phyloP scores from a whole-genome alignment of 495 filamentous ascomycete genomes.

The Hypoxylon lienhwacheense region DNA sequence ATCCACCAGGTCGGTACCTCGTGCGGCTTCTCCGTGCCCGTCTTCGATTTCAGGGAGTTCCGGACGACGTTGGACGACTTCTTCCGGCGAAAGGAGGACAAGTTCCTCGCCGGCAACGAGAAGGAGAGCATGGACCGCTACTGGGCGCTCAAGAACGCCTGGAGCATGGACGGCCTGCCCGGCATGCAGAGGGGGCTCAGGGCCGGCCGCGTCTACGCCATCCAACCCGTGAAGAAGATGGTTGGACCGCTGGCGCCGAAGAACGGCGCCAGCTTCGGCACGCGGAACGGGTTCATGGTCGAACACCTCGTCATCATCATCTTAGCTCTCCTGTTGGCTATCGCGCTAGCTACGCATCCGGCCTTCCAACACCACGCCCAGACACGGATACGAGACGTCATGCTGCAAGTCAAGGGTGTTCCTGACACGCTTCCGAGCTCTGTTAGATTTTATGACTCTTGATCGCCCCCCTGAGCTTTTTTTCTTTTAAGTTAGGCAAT shows the following conservation, averaged over 20 bases:
- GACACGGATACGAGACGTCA: constrained; percentile 19
- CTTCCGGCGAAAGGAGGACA: constrained; percentile 49
- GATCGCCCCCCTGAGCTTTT: too few species aligned
- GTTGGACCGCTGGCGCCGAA: constrained; percentile 44
- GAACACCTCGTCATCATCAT: constrained; percentile 33
- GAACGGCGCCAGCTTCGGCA: constrained; percentile 6
- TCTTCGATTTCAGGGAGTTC: constrained; percentile 54
- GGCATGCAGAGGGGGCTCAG: constrained; percentile 49
- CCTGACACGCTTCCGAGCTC: constrained; percentile 30
- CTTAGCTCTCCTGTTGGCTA: constrained; percentile 24
- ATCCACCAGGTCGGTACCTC: constrained; percentile 63
- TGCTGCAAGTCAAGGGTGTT: constrained; percentile 22
- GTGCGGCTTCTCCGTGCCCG: constrained; percentile 59
- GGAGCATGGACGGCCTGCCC: constrained; percentile 57
- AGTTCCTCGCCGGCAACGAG: constrained; percentile 45
- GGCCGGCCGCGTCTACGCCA: constrained; percentile 44
- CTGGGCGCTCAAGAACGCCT: constrained; percentile 59
- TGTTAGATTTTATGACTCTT: constrained; percentile 11
- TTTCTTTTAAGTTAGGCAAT: too few species aligned
- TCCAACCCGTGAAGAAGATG: constrained; percentile 57
- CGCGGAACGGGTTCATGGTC: constrained; percentile 15
- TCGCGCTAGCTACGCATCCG: constrained; percentile 35
- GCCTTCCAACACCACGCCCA: constrained; percentile 32
- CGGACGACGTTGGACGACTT: constrained; percentile 51
- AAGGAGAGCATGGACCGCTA: constrained; percentile 61